These are phyloP conservation scores for Trichosporon coremiiforme DNA, from an alignment of 1,284 basidiomycete genomes.

Conservation along the genomic window DNA sequence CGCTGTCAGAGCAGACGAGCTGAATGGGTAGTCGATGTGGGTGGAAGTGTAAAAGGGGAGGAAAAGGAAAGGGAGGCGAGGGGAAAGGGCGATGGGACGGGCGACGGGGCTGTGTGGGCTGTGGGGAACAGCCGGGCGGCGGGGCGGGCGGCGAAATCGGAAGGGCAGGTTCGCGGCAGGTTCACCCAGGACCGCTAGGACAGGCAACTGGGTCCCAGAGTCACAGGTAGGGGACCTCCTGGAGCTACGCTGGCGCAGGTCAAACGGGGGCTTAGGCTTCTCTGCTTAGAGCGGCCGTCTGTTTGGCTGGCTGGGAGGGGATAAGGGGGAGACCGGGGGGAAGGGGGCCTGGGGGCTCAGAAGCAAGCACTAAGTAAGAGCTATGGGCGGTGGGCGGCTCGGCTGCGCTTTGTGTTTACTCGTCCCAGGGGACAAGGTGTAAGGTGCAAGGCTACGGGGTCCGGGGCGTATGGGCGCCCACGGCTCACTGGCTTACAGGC, in stretches of 20 bases:
- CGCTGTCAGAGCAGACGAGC: constrained; percentile 16
- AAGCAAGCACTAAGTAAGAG: constrained; percentile 17
- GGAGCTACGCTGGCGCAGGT: constrained; percentile 12
- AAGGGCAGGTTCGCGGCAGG: constrained; percentile 13
- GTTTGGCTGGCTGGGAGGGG: constrained; percentile 14
- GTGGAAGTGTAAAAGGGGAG: constrained; percentile 17
- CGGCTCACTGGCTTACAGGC: neutral
- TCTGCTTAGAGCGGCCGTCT: neutral
- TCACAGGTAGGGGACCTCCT: neutral
- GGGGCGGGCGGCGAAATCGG: constrained; percentile 15
- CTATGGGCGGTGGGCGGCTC: neutral
- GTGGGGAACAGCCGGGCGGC: constrained; percentile 17
- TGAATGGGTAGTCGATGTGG: constrained; percentile 12
- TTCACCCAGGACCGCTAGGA: too few species aligned
- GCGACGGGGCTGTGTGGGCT: constrained; percentile 15
- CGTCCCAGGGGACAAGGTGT: constrained; percentile 14
- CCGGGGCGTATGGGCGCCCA: neutral
- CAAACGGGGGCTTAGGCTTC: constrained; percentile 16
- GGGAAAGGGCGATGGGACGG: constrained; percentile 19
- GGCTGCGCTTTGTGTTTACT: constrained; percentile 10
- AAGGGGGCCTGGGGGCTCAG: constrained; percentile 1
- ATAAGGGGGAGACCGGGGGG: constrained; percentile 6
- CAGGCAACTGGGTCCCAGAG: too few species aligned
- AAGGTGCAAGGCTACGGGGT: constrained; percentile 17
- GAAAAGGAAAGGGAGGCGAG: constrained; percentile 17